A percentile compares a stretch with the other conserved stretches of the same genome.
Conservation (phyloP, 106 monocot genomes). For the Acanthochlamys bracteata region DNA sequence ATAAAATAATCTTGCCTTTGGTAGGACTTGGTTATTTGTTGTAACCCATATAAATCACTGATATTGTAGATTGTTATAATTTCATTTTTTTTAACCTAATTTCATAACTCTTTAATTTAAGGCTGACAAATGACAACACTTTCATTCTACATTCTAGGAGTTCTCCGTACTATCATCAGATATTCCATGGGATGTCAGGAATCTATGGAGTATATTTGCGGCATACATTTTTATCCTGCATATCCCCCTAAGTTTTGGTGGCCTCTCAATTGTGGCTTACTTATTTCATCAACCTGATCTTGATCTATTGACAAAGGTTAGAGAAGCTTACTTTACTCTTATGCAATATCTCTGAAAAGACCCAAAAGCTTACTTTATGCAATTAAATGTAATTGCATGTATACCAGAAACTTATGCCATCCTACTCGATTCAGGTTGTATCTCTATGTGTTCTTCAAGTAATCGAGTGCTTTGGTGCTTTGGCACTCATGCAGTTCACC, state of each 20-base stretch:
- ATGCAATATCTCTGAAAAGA: neutral
- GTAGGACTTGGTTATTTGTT: too few relatives aligned
- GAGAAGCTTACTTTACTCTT: neutral
- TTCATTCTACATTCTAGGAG: conserved; percentile 19
- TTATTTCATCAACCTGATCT: conserved; percentile 40
- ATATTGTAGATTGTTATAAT: too few relatives aligned
- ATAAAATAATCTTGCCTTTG: too few relatives aligned
- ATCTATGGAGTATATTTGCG: conserved; percentile 63
- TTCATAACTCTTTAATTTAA: too few relatives aligned
- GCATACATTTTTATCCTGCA: conserved; percentile 74
- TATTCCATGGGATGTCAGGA: conserved; percentile 53
- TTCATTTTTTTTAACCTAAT: too few relatives aligned
- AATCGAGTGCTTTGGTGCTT: conserved; percentile 30
- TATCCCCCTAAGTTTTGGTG: conserved; percentile 83
- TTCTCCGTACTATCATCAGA: conserved; percentile 47
- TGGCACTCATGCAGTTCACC: conserved; percentile 40
- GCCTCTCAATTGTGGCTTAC: conserved; percentile 39
- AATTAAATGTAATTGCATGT: neutral
- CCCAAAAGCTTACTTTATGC: neutral
- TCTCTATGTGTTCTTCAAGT: conserved; percentile 43
- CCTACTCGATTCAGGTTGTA: conserved; percentile 24
- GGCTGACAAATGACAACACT: too few relatives aligned
- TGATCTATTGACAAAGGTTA: conserved; percentile 62
- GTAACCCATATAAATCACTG: too few relatives aligned
- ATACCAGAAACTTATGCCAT: neutral